Evolutionary conservation across 106 monocot genomes (phyloP).

Genomic region (Platanthera guangdongensis): DNA sequence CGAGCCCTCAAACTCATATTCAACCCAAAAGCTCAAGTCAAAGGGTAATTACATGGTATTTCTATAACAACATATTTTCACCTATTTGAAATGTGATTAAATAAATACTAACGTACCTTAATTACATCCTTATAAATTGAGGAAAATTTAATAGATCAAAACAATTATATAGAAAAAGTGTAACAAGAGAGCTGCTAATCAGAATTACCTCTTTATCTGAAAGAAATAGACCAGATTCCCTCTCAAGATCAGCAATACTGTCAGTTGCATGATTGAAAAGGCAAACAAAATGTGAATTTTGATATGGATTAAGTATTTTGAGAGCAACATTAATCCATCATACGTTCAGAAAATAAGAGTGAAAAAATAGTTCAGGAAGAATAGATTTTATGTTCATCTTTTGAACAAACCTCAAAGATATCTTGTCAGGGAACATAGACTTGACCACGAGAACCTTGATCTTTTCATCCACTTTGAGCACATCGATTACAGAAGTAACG

Average conservation of each 20-base stretch:
- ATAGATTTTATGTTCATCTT: background rate
- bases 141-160: background rate
- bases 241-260: constrained; percentile 93
- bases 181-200: background rate
- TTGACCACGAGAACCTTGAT: constrained; percentile 93
- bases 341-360: background rate
- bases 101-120: no score
- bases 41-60: no score
- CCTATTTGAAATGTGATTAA: no score
- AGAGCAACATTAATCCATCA: background rate
- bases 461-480: constrained; percentile 74
- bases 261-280: background rate
- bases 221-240: constrained; percentile 74
- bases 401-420: constrained; percentile 59
- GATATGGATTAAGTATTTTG: background rate
- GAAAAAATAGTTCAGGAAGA: background rate
- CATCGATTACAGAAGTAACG: constrained; percentile 42
- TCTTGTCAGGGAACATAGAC: constrained; percentile 79
- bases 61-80: no score
- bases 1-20: no score
- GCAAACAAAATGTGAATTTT: background rate
- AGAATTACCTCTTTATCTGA: constrained; percentile 61
- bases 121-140: no score
- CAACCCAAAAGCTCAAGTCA: no score
- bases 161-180: background rate